A percentile compares a stretch with the other conserved stretches of the same genome.
These are phyloP conservation scores for Backusella parvicylindrica DNA, from an alignment of 192 early-diverging fungal species.

Conservation along the genomic window DNA sequence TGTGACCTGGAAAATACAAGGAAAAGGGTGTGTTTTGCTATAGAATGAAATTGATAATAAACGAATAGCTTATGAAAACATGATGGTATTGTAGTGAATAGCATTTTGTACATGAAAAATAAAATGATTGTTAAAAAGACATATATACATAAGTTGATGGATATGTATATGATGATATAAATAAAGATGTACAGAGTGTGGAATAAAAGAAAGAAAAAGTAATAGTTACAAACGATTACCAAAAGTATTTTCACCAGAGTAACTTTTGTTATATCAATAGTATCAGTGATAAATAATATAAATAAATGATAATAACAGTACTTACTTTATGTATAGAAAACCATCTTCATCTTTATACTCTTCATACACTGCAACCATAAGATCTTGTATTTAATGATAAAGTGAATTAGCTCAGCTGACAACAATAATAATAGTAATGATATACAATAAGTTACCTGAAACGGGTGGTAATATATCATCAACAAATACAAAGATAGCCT, in stretches of 20 bases:
- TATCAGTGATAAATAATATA: background rate
- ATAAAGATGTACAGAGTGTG: background rate
- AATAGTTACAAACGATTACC: slow-evolving; percentile 32
- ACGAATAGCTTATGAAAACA: no score
- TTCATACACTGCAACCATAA: slow-evolving; percentile 93
- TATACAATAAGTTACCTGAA: no score
- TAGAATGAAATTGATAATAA: no score
- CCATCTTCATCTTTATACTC: slow-evolving; percentile 98
- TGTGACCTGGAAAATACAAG: no score
- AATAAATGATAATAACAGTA: background rate
- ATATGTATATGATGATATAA: background rate
- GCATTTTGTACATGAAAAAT: no score
- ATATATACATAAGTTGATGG: no score
- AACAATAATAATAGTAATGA: no score
- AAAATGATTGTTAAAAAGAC: no score
- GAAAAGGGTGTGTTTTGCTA: no score
- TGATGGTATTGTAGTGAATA: no score
- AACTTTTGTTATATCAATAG: slow-evolving; percentile 29
- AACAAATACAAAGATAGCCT: slow-evolving; percentile 99
- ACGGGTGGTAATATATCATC: slow-evolving; percentile 93
- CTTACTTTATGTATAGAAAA: slow-evolving; percentile 90
- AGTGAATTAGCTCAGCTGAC: no score
- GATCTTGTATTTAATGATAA: slow-evolving; percentile 34
- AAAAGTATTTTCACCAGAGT: slow-evolving; percentile 89
- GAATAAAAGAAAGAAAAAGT: background rate